Evolutionary conservation across 148 eudicot genomes (phyloP).

Genomic region (Linanthus parryae): DNA sequence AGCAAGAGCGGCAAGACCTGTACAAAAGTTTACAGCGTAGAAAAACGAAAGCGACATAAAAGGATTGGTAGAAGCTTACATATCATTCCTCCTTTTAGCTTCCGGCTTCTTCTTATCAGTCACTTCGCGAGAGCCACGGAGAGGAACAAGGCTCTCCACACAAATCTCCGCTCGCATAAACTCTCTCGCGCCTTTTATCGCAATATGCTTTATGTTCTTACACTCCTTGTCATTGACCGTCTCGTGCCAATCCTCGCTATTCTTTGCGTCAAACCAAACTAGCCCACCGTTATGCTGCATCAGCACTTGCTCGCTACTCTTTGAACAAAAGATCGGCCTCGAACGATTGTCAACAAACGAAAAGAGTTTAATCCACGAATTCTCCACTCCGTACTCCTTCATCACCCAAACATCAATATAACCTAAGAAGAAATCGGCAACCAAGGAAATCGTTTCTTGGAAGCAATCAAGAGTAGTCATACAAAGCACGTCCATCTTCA

Average conservation of each 20-base stretch:
- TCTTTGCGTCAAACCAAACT: no score
- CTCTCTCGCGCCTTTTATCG: slow-evolving; percentile 4
- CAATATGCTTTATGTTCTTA: slow-evolving; percentile 11
- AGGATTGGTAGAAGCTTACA: no score
- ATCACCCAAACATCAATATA: slow-evolving; percentile 42
- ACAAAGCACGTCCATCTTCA: slow-evolving; percentile 10
- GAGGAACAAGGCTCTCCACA: slow-evolving; percentile 40
- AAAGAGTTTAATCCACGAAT: slow-evolving; percentile 38
- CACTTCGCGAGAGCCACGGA: no score
- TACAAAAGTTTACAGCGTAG: no score
- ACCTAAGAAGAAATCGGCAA: slow-evolving; percentile 10
- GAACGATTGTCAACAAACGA: slow-evolving; percentile 16
- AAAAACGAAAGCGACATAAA: no score
- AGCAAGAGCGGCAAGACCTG: no score
- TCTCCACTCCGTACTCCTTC: slow-evolving; percentile 35
- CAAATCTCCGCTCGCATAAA: slow-evolving; percentile 9
- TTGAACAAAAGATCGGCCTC: no score
- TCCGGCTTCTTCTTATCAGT: no score
- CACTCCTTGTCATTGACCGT: slow-evolving; percentile 31
- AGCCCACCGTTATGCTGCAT: slow-evolving; percentile 25
- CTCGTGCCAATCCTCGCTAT: no score
- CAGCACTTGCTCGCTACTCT: slow-evolving; percentile 19
- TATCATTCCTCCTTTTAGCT: slow-evolving; percentile 8
- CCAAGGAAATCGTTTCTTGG: slow-evolving; percentile 15
- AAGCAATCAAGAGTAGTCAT: slow-evolving; percentile 19